Evolutionary conservation across 2,329 filamentous ascomycete species (phyloP).

Genomic region (Orbilia blumenaviensis): DNA sequence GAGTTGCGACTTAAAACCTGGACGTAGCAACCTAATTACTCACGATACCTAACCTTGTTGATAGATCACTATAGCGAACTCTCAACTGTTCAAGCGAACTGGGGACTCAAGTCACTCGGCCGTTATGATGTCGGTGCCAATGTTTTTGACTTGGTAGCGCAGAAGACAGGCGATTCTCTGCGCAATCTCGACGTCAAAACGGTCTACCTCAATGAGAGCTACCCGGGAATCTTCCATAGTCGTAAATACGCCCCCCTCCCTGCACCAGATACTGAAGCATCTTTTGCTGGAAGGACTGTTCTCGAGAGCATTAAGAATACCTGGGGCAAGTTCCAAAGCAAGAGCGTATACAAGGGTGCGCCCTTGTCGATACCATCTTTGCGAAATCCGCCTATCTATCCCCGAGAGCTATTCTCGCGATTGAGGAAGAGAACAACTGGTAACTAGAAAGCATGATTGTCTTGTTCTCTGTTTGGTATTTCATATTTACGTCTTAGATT

Average conservation of each 20-base stretch:
- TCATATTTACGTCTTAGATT: no score
- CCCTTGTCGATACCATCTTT: conserved; percentile 24
- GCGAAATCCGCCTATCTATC: conserved; percentile 46
- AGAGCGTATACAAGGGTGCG: conserved; percentile 45
- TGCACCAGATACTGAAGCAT: conserved; percentile 59
- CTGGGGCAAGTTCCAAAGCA: conserved; percentile 56
- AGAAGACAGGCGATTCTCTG: conserved; percentile 69
- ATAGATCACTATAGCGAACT: conserved; percentile 73
- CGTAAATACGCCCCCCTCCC: conserved; percentile 59
- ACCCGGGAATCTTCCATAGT: conserved; percentile 65
- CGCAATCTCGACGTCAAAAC: conserved; percentile 60
- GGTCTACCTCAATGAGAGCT: conserved; percentile 67
- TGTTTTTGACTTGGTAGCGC: conserved; percentile 71
- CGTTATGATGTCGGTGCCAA: conserved; percentile 78
- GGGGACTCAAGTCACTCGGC: conserved; percentile 74
- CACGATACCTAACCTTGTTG: background rate
- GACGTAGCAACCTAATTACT: background rate
- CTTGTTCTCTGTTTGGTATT: no score
- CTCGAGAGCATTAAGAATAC: conserved; percentile 57
- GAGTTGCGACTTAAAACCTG: background rate
- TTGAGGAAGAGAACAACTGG: background rate
- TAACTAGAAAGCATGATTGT: background rate
- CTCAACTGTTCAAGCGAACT: conserved; percentile 74
- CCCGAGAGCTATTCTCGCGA: background rate
- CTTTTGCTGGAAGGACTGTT: conserved; percentile 58